Evolutionary conservation across 2,329 filamentous ascomycete genomes (phyloP).

Genomic region (Aspergillus felis): DNA sequence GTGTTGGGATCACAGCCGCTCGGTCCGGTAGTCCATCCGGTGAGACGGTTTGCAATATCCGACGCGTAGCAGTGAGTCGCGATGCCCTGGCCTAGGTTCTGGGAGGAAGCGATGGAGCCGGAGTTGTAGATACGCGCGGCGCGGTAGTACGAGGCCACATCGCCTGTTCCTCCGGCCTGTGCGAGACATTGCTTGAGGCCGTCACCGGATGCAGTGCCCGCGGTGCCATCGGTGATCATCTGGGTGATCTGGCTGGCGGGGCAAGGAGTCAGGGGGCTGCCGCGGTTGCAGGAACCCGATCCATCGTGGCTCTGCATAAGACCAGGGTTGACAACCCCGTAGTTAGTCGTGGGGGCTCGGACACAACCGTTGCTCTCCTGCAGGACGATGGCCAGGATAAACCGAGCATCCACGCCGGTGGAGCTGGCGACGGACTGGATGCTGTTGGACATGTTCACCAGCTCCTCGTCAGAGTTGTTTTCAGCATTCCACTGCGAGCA

Average conservation of each 20-base stretch:
- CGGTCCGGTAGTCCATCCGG: constrained; percentile 21
- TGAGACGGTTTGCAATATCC: constrained; percentile 26
- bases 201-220: constrained; percentile 31
- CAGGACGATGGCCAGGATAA: constrained; percentile 45
- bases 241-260: constrained; percentile 24
- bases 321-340: constrained; percentile 43
- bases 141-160: constrained; percentile 25
- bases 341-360: constrained; percentile 39
- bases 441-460: constrained; percentile 25
- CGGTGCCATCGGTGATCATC: constrained; percentile 39
- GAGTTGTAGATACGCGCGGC: constrained; percentile 43
- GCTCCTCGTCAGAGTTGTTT: constrained; percentile 28
- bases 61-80: constrained; percentile 28
- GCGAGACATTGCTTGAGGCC: constrained; percentile 34
- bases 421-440: constrained; percentile 32
- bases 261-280: constrained; percentile 24
- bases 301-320: constrained; percentile 31
- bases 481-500: constrained; percentile 17
- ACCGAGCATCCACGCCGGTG: constrained; percentile 35
- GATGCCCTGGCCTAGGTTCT: constrained; percentile 28
- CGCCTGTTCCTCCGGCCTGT: constrained; percentile 18
- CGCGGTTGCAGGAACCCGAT: constrained; percentile 33
- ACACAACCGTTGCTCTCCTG: constrained; percentile 47
- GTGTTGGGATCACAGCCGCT: constrained; percentile 14
- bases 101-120: constrained; percentile 28